Conservation (phyloP, 1,139 yeast species). For the Pichia sp. region DNA sequence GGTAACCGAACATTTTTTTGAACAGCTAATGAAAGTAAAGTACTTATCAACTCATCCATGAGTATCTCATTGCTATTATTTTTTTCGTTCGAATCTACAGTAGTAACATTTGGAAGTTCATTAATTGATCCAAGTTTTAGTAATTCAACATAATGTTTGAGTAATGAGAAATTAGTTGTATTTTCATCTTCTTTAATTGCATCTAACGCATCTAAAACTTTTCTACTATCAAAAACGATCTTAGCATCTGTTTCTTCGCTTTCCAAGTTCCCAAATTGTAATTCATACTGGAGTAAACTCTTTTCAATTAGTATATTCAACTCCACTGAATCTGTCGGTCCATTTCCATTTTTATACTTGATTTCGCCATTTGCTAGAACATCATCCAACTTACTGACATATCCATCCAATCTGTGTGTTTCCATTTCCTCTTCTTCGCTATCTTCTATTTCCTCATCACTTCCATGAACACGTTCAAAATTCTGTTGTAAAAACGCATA, state of each 20-base stretch:
- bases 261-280: conserved; percentile 13
- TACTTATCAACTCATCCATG: conserved; percentile 45
- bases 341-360: neutral
- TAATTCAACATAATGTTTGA: conserved; percentile 20
- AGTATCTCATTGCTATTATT: conserved; percentile 11
- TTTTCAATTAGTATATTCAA: conserved; percentile 24
- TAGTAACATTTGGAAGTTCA: too few relatives aligned
- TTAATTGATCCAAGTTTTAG: conserved; percentile 24
- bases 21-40: conserved; percentile 50
- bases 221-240: too few relatives aligned
- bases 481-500: conserved; percentile 13
- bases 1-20: conserved; percentile 47
- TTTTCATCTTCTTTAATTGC: too few relatives aligned
- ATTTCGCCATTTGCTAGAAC: too few relatives aligned
- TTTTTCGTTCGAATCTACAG: too few relatives aligned
- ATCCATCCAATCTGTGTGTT: too few relatives aligned
- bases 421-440: too few relatives aligned
- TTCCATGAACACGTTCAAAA: conserved; percentile 1
- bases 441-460: too few relatives aligned
- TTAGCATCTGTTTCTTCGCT: too few relatives aligned
- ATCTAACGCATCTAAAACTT: too few relatives aligned
- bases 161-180: neutral
- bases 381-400: too few relatives aligned
- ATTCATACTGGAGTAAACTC: conserved; percentile 21
- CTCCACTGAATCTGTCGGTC: conserved; percentile 16